These are phyloP conservation scores for Colletotrichum sp. DNA, from an alignment of 2,329 filamentous ascomycete genomes.

Conservation along the genomic window DNA sequence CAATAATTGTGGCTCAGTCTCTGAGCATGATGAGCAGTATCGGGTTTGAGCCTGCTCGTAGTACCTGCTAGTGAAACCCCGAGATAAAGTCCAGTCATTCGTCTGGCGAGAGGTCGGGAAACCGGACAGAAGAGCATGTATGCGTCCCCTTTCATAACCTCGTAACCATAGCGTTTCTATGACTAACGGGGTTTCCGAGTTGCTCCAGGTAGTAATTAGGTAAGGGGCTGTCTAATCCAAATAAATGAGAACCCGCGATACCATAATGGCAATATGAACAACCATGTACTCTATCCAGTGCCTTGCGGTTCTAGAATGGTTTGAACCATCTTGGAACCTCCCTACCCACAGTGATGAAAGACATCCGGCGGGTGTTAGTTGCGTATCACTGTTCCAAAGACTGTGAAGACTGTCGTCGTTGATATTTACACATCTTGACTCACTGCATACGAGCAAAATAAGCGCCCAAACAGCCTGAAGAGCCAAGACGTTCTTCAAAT, in stretches of 20 bases:
- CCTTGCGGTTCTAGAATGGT: background rate
- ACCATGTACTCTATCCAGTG: background rate
- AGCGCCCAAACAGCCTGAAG: background rate
- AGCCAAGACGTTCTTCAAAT: background rate
- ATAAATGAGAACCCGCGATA: background rate
- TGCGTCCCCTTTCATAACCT: background rate
- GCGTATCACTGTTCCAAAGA: background rate
- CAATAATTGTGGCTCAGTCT: background rate
- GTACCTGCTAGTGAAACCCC: background rate
- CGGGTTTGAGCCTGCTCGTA: background rate
- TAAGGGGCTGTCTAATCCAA: background rate
- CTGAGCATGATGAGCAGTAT: background rate
- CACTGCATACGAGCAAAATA: background rate
- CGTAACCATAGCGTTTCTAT: background rate
- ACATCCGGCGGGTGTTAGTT: background rate
- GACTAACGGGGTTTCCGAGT: fast-evolving
- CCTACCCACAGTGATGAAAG: background rate
- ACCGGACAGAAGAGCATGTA: background rate
- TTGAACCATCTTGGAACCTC: background rate
- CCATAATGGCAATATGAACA: background rate
- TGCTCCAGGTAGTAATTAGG: background rate
- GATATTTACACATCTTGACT: background rate
- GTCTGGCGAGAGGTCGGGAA: background rate
- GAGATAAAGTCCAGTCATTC: background rate
- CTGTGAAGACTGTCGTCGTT: background rate